Base-by-base conservation (phyloP, 2,329 filamentous ascomycete species). In the Cercospora janseana region DNA sequence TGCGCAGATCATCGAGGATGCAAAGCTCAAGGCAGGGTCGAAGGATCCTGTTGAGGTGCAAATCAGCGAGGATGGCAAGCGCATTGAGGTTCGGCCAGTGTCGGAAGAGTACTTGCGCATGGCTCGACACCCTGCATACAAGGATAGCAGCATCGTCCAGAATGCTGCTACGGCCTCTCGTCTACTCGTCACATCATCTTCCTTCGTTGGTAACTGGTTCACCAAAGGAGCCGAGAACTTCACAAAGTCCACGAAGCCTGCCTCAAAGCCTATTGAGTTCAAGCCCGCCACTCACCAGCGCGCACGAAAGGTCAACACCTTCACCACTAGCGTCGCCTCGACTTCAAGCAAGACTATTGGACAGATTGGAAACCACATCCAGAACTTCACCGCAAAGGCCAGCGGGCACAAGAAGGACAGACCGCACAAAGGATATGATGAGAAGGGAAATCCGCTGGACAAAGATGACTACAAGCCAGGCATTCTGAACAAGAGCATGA, bases 401-500 rank as follows among this genome's bases (percentile, higher is more conserved):
- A 73, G 86, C 2, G 79, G 85, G n/a, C 79, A 81, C 50, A 79
- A 81, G 13, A 76, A 78, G 44, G 72, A 73, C 2, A 55, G 66
- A 68, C 52, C 78, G 71, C 60, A 78, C 15, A 81, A 79, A 62
- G 83, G 85, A 1, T 80, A 78, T 51, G 87, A 87, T 52, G 80
- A 83, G 52, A 81, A 91, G 54, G 88, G 88, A 27, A 82, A 83
- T 44, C 76, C 78, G 3, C 70, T 75, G 29, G 48, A 52, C 20
- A 61, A 67, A 6, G 68, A 74, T 13, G 71, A 74, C 13, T 94
- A 93, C 72, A 95, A 95, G 71, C 92, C 93, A 0, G 92, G 93
- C 4, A 73, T 98, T 23, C 73, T 98, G 59, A 98, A 98, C 74
- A 96, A 95, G 77, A 90, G 85, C 56, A 76, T 98, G 74, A 97